Evolutionary conservation across 441 rosid genomes (phyloP).

Genomic region (Brassica hybrid): DNA sequence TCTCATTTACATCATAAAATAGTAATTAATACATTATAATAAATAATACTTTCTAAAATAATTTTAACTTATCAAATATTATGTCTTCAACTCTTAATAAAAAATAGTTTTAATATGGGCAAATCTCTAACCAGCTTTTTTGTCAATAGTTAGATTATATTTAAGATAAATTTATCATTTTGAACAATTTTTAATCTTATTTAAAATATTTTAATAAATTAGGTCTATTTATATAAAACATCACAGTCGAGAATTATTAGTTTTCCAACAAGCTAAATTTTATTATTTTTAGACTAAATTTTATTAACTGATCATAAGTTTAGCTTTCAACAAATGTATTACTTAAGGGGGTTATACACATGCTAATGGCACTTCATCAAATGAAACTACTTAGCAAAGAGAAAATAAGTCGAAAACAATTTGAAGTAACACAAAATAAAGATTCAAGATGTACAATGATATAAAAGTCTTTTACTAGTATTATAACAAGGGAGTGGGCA

Average conservation of each 20-base stretch:
- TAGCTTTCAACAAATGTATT: neutral
- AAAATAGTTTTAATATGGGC: too few species aligned
- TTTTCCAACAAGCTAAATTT: neutral
- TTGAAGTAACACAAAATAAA: slow-evolving; percentile 2
- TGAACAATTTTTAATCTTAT: neutral
- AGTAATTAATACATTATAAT: too few species aligned
- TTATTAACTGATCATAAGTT: neutral
- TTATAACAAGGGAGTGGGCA: slow-evolving; percentile 12
- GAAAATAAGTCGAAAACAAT: neutral
- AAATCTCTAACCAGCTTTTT: too few species aligned
- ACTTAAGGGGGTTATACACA: neutral
- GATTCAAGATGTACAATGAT: slow-evolving; percentile 26
- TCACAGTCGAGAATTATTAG: neutral
- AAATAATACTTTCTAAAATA: too few species aligned
- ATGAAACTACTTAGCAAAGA: slow-evolving; percentile 4
- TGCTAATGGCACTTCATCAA: neutral
- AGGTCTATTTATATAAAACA: neutral
- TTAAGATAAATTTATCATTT: too few species aligned
- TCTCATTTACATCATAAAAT: neutral
- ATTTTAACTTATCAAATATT: too few species aligned
- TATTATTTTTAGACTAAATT: neutral
- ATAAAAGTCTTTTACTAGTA: slow-evolving; percentile 1
- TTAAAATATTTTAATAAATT: too few species aligned
- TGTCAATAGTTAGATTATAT: too few species aligned
- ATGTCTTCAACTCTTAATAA: neutral